Base-by-base conservation (phyloP, 352 stramenopile genomes). In the Globisporangium sylvaticum region DNA sequence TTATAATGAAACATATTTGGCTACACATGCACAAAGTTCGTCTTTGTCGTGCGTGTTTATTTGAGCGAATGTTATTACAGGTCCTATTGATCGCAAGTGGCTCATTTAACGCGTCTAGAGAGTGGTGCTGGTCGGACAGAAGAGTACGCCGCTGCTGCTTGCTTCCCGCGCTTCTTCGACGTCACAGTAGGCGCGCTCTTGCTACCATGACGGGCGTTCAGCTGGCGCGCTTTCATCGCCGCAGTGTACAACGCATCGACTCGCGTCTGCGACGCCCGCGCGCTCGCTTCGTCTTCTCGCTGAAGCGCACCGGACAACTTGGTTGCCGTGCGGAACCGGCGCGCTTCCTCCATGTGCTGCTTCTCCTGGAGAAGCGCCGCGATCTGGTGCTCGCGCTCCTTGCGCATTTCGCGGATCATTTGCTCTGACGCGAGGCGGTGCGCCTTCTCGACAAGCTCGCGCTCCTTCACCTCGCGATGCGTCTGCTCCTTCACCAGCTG, bases 161-260 rank as follows among this genome's bases (percentile, higher is more conserved):
- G 42, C 39, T 55, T 64, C 4, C 10, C 42, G 18, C 42, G 37
- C 39, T 32, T 32, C 58, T 54, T 64, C 24, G 37, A 44, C 20
- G 50, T 32, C 15, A 24, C 25, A 29, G 25, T 60, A 50, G n/a
- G 20, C 2, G 20, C 42, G 12, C 20, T 34, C 15, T 9, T 50
- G 52, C 34, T 32, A 6, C 15, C 32, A 46, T 25, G 27, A 60
- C 29, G 6, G 22, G 27, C 63, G 25, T 73, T 71, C 18, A 68
- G 73, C 50, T 84, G 66, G 14, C 80, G 79, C 1, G 84, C 75
- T 66, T 84, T 89, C 78, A 90, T 89, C 3, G 80, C 84, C 1
- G 84, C 84, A 4, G 80, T 79, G 62, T 90, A 88, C 52, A 92
- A 90, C 8, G 82, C 77, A 34, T 92, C 80, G 4, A 75, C 77